Percentiles rank a stretch among this genome's conserved stretches.
These are phyloP conservation scores for Vitis cinerea DNA, from an alignment of 164 flowering plant genomes.

Conservation along the genomic window DNA sequence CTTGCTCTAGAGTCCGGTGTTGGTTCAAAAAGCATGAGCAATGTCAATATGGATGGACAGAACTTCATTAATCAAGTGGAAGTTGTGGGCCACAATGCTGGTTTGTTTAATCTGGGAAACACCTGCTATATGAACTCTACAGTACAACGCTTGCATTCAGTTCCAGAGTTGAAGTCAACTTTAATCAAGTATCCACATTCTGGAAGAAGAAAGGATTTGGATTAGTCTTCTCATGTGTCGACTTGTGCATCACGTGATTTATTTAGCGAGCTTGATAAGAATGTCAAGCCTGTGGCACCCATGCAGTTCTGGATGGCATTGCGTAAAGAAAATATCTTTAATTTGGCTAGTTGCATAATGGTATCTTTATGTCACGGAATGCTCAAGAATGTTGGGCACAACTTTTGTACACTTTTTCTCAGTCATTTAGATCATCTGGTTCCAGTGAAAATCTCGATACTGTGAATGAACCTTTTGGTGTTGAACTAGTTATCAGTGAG, in stretches of 20 bases:
- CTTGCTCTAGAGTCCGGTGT: slow-evolving; percentile 99
- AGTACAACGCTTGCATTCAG: slow-evolving; percentile 89
- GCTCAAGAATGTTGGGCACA: too few relatives aligned
- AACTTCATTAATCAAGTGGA: too few relatives aligned
- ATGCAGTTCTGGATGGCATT: slow-evolving; percentile 89
- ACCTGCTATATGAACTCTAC: slow-evolving; percentile 79
- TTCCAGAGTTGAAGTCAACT: slow-evolving; percentile 93
- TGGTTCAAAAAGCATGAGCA: slow-evolving; percentile 40
- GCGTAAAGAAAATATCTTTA: too few relatives aligned
- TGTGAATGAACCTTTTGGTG: too few relatives aligned
- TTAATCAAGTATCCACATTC: slow-evolving; percentile 59
- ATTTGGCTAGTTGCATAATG: too few relatives aligned
- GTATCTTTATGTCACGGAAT: too few relatives aligned
- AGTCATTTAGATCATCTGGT: too few relatives aligned
- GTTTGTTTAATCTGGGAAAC: slow-evolving; percentile 48
- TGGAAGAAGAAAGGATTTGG: slow-evolving; percentile 71
- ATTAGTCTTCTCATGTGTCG: slow-evolving; percentile 82
- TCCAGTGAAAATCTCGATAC: too few relatives aligned
- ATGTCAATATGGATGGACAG: too few relatives aligned
- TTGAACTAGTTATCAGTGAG: too few relatives aligned
- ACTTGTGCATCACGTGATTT: slow-evolving; percentile 87
- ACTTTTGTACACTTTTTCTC: too few relatives aligned
- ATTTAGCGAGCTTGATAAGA: slow-evolving; percentile 84
- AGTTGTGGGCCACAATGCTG: slow-evolving; percentile 78
- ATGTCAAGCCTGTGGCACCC: slow-evolving; percentile 86